Evolutionary conservation across 345 rosid species (phyloP).

Genomic region (Moricandia moricandioides): DNA sequence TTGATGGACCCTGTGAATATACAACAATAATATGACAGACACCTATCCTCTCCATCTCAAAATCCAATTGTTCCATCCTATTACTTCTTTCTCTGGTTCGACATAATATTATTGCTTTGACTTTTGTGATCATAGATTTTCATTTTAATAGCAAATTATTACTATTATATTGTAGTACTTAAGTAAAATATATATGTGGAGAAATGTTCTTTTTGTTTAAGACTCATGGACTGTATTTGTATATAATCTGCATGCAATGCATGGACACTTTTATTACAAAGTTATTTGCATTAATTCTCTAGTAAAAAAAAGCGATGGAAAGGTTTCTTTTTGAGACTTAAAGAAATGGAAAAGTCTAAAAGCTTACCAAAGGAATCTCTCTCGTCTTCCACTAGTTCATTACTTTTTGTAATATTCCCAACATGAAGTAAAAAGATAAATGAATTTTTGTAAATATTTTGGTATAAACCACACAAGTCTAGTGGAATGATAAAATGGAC

Average conservation of each 20-base stretch:
- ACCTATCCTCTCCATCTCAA: slow-evolving; percentile 6
- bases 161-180: neutral
- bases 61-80: neutral
- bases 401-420: neutral
- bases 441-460: neutral
- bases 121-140: slow-evolving; percentile 1
- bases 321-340: slow-evolving; percentile 11
- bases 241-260: slow-evolving; percentile 20
- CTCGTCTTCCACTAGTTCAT: slow-evolving; percentile 17
- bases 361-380: slow-evolving; percentile 22
- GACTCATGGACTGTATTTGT: slow-evolving; percentile 1
- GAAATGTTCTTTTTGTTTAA: neutral
- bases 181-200: neutral
- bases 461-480: too few species aligned
- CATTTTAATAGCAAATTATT: neutral
- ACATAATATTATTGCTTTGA: slow-evolving; percentile 1
- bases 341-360: neutral
- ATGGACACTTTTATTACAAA: slow-evolving; percentile 17
- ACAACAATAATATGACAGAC: neutral
- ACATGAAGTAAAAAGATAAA: neutral
- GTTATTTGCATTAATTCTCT: slow-evolving; percentile 17
- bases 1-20: slow-evolving; percentile 18
- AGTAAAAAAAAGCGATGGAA: neutral
- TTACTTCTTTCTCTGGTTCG: slow-evolving; percentile 1
- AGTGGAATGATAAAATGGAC: too few species aligned